Evolutionary conservation across 2,329 filamentous ascomycete genomes (phyloP), one percentile per base, ranked within the genome.

Genomic region (Sphaerulina populicola): DNA sequence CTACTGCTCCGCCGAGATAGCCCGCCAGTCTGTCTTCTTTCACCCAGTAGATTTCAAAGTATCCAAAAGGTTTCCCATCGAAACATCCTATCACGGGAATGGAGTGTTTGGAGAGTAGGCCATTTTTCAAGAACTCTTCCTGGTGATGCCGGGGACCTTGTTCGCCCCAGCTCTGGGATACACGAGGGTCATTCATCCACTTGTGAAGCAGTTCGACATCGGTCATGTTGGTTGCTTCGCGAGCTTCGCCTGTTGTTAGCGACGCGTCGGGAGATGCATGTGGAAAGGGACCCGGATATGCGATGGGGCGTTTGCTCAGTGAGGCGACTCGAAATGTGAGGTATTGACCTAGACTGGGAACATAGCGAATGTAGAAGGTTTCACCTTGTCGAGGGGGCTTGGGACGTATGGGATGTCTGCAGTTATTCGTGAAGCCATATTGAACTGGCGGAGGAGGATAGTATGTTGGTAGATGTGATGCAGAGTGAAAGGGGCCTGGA

Each of bases 1-100:
- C 80, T 68, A 93, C 85, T 3, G 79, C 77, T 18, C 77, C 77
- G 0, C 66, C 82, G 3, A 94, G 69, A 57, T 88, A 76, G 43
- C 76, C 78, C 0, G 87, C 88, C 0, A 98, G 68, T 0, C 75
- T 72, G 64, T 97, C 93, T 66, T 98, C 93, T 64, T 94, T 95
- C 3, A 93, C 88, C 91, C 93, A 98, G 71, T 98, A 98, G 31
- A 98, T 78, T 72, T 98, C 93, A 66, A 98, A 96, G 67, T 94
- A 98, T 0, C 89, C 93, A 71, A 97, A 98, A 0, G 91, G 91
- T 54, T 91, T 85, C 9, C 88, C 90, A 61, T 97, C 88, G 87
- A 91, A 98, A 66, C 89, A 83, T 0, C 87, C 93, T 54, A 97
- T 91, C 0, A 84, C 88, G 0, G 93, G 93, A 68, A 97, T 95